Evolutionary conservation across 2,329 filamentous ascomycete species (phyloP), one percentile per base, ranked within the genome.

Genomic region (Colletotrichum chrysophilum): DNA sequence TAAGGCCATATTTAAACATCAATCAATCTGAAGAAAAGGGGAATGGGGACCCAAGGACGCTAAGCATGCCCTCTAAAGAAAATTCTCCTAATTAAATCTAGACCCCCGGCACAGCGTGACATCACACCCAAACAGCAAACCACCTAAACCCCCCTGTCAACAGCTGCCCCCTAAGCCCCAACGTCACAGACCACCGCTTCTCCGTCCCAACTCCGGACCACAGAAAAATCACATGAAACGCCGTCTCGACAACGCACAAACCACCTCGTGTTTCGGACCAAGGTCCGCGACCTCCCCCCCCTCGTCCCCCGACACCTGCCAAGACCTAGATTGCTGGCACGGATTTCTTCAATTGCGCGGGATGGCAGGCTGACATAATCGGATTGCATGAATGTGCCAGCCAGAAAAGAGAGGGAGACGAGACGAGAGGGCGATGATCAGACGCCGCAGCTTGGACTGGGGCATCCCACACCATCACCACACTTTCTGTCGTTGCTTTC

Each of bases 371-470:
- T 56, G n/a, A 36, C 43, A 24, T 28, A 34, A 56, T 21, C 30
- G 13, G 16, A 60, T 10, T 21, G 66, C 67, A 52, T 70, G 28
- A 70, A 61, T 3, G 16, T 48, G 43, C 18, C 43, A 48, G 9
- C 43, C 18, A 34, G 26, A 28, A 58, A 58, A 58, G 43, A n/a
- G 18, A n/a, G 18, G 43, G 0, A 48, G 30, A 61, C 58, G 24
- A 34, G 36, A 32, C 34, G 55, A 52, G 30, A 52, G n/a, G 36
- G 13, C 26, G 67, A 28, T 52, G 67, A 62, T 70, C 67, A 61
- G 67, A 70, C 67, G 67, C 67, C 67, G 67, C 67, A 62, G 56
- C 66, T 70, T 52, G 7, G 66, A 48, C 66, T n/a, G 26, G 66
- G 66, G 7, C 43, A 32, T 21, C 21, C 24, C 66, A 26, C 48